Percentiles rank a stretch among this genome's conserved stretches.
These are phyloP conservation scores for Paspalum notatum DNA, from an alignment of 176 grass and related monocot genomes.

Conservation along the genomic window DNA sequence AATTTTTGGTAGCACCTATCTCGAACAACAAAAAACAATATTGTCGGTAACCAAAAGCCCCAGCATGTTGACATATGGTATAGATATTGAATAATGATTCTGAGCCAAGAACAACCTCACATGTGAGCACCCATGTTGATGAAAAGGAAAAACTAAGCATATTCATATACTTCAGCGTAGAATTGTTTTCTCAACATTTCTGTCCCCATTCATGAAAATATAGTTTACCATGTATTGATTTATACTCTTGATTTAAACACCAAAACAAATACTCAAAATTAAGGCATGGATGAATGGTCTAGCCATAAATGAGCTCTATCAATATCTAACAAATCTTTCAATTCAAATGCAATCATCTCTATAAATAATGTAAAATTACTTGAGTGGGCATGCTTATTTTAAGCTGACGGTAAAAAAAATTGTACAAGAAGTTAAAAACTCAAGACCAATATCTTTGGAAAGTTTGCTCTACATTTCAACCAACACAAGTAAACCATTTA, in stretches of 20 bases:
- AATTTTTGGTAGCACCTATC: constrained; percentile 91
- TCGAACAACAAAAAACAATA: constrained; percentile 45
- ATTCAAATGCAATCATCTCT: constrained; percentile 11
- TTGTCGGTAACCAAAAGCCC: constrained; percentile 12
- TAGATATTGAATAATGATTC: constrained; percentile 15
- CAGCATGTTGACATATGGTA: background rate
- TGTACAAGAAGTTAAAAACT: background rate
- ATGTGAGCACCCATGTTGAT: constrained; percentile 10
- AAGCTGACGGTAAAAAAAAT: constrained; percentile 11
- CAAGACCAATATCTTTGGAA: background rate
- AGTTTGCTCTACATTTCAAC: background rate
- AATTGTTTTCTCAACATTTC: constrained; percentile 19
- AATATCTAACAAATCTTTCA: constrained; percentile 22
- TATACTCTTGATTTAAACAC: constrained; percentile 20
- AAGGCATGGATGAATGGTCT: background rate
- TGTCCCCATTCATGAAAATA: constrained; percentile 5
- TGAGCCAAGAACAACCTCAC: background rate
- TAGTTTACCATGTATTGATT: background rate
- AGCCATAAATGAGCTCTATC: constrained; percentile 26
- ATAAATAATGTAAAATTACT: background rate
- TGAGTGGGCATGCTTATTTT: background rate
- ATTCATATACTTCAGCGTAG: background rate
- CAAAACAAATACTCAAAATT: constrained; percentile 20
- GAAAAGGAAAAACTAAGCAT: background rate
- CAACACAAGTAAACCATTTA: background rate